These are phyloP conservation scores for Oryza glumipatula DNA, from an alignment of 176 grass and related monocot genomes.

Conservation along the genomic window DNA sequence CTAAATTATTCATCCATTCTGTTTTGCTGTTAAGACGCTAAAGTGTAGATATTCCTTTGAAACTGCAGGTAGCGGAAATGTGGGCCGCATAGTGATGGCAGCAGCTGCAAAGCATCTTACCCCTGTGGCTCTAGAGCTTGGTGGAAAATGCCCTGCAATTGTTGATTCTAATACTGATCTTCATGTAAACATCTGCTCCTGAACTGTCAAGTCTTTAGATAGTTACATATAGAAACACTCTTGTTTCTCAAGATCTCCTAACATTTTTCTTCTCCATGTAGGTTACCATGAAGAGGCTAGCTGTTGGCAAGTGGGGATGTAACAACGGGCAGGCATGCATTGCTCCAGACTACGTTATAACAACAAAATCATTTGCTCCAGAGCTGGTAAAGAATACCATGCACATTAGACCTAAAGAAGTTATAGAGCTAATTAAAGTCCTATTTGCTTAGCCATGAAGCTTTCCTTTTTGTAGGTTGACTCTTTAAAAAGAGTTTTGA, in stretches of 20 bases:
- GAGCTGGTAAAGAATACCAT: constrained; percentile 59
- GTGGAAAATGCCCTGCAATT: constrained; percentile 92
- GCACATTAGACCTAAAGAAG: background rate
- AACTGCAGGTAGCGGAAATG: constrained; percentile 63
- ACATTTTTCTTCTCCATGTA: constrained; percentile 35
- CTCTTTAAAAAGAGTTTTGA: constrained; percentile 65
- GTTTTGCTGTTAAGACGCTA: background rate
- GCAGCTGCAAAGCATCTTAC: constrained; percentile 90
- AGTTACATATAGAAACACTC: background rate
- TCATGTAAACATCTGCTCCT: constrained; percentile 58
- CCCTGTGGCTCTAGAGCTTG: constrained; percentile 84
- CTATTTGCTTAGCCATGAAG: constrained; percentile 15
- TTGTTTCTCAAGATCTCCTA: constrained; percentile 5
- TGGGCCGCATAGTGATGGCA: constrained; percentile 79
- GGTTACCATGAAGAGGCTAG: constrained; percentile 74
- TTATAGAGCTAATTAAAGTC: background rate
- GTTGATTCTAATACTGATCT: constrained; percentile 78
- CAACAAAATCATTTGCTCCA: constrained; percentile 84
- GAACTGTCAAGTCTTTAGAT: background rate
- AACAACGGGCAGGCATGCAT: constrained; percentile 97
- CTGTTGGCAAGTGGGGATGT: constrained; percentile 93
- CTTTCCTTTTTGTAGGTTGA: constrained; percentile 54
- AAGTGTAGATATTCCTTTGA: background rate
- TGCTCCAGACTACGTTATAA: constrained; percentile 94
- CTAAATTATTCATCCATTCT: constrained; percentile 9